A percentile compares a stretch with the other conserved stretches of the same genome.
phyloP scores from a whole-genome alignment of 75 land plant genomes.

The Pinus albicaulis region DNA sequence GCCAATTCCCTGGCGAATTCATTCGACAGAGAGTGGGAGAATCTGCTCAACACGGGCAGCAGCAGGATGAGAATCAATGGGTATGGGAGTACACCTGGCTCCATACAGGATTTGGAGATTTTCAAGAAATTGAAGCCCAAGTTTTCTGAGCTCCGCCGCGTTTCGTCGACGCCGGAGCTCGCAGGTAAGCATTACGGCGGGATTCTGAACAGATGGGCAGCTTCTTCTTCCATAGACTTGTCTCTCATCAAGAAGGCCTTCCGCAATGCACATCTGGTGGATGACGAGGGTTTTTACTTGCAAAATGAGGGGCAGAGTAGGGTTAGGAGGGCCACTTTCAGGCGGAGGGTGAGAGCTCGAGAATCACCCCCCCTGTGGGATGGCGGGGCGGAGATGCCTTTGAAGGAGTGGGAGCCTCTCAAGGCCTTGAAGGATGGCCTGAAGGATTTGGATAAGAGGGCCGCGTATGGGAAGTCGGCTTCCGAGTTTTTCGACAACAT shows the following conservation, averaged over 20 bases:
- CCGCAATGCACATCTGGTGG: constrained; percentile 30
- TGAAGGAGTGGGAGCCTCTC: constrained; percentile 85
- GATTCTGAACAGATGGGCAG: constrained; percentile 43
- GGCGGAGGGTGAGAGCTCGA: constrained; percentile 22
- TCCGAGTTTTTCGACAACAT: constrained; percentile 58
- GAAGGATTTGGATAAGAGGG: constrained; percentile 68
- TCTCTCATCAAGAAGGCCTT: constrained; percentile 57
- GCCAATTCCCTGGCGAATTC: constrained; percentile 59
- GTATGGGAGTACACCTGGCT: constrained; percentile 4
- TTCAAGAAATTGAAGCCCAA: constrained; percentile 79
- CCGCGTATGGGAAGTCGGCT: constrained; percentile 38
- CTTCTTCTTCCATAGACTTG: constrained; percentile 40
- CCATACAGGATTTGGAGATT: constrained; percentile 60
- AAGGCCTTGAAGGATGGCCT: constrained; percentile 59
- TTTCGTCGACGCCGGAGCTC: constrained; percentile 74
- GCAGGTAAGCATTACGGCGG: constrained; percentile 16
- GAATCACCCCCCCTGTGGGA: not conserved
- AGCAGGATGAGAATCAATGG: constrained; percentile 1
- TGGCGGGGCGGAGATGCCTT: constrained; percentile 17
- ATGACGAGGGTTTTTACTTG: constrained; percentile 15
- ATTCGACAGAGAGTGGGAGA: constrained; percentile 82
- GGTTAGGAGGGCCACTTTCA: constrained; percentile 19
- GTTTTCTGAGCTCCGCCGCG: constrained; percentile 63
- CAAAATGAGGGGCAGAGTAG: constrained; percentile 1
- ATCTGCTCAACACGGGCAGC: constrained; percentile 36